Percentiles rank a stretch among this genome's conserved stretches.
Evolutionary conservation across 257 asterid species (phyloP).

Genomic region (Solanum tacnaense): DNA sequence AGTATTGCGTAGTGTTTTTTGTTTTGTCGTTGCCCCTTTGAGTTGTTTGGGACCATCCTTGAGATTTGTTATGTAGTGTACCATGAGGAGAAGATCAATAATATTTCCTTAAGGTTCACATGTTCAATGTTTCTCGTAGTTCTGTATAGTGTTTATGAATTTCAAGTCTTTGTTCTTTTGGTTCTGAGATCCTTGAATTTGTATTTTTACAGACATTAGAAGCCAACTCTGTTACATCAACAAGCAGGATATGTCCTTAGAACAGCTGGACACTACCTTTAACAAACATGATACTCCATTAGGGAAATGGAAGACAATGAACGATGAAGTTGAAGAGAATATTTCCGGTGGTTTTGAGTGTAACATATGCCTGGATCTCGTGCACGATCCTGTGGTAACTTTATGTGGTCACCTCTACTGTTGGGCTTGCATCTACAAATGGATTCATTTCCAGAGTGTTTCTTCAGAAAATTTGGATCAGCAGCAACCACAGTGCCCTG

Average conservation of each 20-base stretch:
- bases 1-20: not conserved
- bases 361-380: conserved; percentile 62
- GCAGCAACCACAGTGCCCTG: conserved; percentile 56
- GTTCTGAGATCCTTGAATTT: not conserved
- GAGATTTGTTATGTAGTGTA: not conserved
- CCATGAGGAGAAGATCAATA: not conserved
- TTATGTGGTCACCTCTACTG: conserved; percentile 86
- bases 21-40: not conserved
- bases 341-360: conserved; percentile 51
- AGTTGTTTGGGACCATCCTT: not conserved
- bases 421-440: conserved; percentile 81
- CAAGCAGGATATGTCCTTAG: not conserved
- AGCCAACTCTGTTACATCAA: not conserved
- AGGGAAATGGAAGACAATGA: conserved; percentile 21
- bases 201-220: conserved; percentile 2
- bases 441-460: conserved; percentile 36
- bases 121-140: not conserved
- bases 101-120: not conserved
- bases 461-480: conserved; percentile 15
- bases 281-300: not conserved
- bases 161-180: not conserved
- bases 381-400: conserved; percentile 71
- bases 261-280: not conserved
- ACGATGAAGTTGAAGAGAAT: conserved; percentile 22
- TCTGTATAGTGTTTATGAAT: not conserved